Conservation (phyloP, 306 rosid species). For the Neltuma alba region DNA sequence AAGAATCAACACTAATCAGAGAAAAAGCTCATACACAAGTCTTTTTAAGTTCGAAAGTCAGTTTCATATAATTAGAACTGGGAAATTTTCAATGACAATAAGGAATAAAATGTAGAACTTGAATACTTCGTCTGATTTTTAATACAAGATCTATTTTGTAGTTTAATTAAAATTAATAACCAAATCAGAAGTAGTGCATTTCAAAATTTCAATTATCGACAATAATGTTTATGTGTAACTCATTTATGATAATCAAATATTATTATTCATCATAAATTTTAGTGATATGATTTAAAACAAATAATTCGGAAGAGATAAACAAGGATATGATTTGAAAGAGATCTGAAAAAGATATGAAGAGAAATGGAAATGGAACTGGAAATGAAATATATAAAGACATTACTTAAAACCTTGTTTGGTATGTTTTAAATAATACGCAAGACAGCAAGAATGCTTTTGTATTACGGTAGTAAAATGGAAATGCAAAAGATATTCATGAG, state of each 20-base stretch:
- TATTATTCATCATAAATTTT: background rate
- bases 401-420: background rate
- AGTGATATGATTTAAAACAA: background rate
- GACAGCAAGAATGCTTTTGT: too few relatives aligned
- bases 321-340: too few relatives aligned
- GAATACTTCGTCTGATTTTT: too few relatives aligned
- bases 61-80: background rate
- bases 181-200: too few relatives aligned
- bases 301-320: background rate
- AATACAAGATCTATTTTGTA: too few relatives aligned
- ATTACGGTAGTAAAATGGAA: too few relatives aligned
- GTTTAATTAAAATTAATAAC: too few relatives aligned
- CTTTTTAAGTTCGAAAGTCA: background rate
- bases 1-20: background rate
- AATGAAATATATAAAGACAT: too few relatives aligned
- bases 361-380: background rate
- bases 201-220: background rate
- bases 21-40: background rate
- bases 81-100: background rate
- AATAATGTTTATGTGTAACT: background rate
- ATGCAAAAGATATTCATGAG: too few relatives aligned
- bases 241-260: background rate
- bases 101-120: background rate
- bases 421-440: too few relatives aligned
- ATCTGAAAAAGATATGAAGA: too few relatives aligned